These are phyloP conservation scores for Rutstroemia sp. DNA, from an alignment of 2,329 filamentous ascomycete genomes.

Conservation along the genomic window DNA sequence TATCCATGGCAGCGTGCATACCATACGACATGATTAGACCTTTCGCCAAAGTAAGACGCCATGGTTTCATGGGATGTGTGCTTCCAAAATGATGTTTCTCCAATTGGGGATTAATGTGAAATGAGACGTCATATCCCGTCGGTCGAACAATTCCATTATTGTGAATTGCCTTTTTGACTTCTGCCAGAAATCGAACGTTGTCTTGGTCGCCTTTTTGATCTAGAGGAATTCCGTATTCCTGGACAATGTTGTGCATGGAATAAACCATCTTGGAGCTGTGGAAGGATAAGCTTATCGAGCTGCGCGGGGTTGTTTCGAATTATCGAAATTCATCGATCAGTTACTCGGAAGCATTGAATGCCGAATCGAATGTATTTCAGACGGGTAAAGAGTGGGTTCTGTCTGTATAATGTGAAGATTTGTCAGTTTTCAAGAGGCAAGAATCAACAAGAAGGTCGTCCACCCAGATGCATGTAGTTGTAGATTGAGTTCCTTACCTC, in stretches of 20 bases:
- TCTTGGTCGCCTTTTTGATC: conserved; percentile 23
- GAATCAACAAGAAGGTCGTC: too few species aligned
- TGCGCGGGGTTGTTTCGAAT: too few species aligned
- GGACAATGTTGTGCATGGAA: conserved; percentile 24
- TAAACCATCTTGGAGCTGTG: conserved; percentile 21
- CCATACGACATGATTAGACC: conserved; percentile 91
- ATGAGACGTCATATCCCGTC: conserved; percentile 85
- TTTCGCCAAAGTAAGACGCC: conserved; percentile 92
- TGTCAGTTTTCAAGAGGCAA: too few species aligned
- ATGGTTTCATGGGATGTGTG: conserved; percentile 98
- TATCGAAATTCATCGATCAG: too few species aligned
- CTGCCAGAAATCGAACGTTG: conserved; percentile 20
- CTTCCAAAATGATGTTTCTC: conserved; percentile 96
- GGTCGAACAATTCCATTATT: conserved; percentile 69
- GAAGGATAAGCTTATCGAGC: background rate
- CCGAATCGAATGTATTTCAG: too few species aligned
- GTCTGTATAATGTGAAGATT: too few species aligned
- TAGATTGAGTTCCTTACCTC: too few species aligned
- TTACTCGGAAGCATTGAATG: too few species aligned
- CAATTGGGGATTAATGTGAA: conserved; percentile 90
- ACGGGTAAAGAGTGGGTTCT: too few species aligned
- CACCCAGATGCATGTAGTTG: too few species aligned
- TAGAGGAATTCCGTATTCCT: conserved; percentile 27
- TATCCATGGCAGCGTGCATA: conserved; percentile 94
- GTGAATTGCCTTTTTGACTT: conserved; percentile 28